phyloP scores from a whole-genome alignment of 495 filamentous ascomycete genomes.

The Penicillium coffeae region DNA sequence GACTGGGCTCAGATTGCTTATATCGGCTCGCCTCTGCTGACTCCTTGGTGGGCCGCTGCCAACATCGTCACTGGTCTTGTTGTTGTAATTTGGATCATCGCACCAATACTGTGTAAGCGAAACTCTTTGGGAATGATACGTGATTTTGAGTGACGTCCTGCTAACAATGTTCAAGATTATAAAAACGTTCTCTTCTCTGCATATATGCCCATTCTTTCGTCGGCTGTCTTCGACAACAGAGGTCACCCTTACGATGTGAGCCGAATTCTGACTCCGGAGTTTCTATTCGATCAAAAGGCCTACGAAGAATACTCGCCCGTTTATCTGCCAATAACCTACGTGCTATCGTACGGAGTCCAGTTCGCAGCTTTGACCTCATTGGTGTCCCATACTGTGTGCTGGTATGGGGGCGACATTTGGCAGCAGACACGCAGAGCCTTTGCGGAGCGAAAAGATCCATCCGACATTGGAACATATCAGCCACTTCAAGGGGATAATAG shows the following conservation, averaged over 20 bases:
- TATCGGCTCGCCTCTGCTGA: conserved; percentile 77
- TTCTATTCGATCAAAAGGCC: conserved; percentile 67
- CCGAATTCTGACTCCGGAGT: conserved; percentile 69
- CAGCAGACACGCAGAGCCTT: conserved; percentile 27
- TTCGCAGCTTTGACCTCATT: conserved; percentile 72
- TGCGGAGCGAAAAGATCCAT: conserved; percentile 19
- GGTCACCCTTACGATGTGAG: conserved; percentile 75
- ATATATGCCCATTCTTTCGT: conserved; percentile 74
- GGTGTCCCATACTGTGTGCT: conserved; percentile 25
- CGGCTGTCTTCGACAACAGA: conserved; percentile 73
- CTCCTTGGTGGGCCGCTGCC: conserved; percentile 84
- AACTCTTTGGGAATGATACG: not conserved
- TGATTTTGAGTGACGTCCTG: conserved; percentile 2
- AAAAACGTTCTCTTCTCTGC: conserved; percentile 70
- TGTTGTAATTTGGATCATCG: conserved; percentile 76
- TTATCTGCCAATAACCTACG: conserved; percentile 80
- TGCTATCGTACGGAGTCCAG: conserved; percentile 75
- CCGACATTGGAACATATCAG: conserved; percentile 21
- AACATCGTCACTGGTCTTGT: conserved; percentile 81
- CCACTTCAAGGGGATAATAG: conserved; percentile 13
- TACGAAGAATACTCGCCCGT: conserved; percentile 77
- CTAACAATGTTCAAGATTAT: conserved; percentile 50
- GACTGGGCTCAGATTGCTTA: conserved; percentile 92
- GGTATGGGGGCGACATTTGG: conserved; percentile 30
- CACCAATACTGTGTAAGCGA: conserved; percentile 57